Evolutionary conservation across 2,329 filamentous ascomycete species (phyloP).

Genomic region (Sphaerulina vaccinii): DNA sequence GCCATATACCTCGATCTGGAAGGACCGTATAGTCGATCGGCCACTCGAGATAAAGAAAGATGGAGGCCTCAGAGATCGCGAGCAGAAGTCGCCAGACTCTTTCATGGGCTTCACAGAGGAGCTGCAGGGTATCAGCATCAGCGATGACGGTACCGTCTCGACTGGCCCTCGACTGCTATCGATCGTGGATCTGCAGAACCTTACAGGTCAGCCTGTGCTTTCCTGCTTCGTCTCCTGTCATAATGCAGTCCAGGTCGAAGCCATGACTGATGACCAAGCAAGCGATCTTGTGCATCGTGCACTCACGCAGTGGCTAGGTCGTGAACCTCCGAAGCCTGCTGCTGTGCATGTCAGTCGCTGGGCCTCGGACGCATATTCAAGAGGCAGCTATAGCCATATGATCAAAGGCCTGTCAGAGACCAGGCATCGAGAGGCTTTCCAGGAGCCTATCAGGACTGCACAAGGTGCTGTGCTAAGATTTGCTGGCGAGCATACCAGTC

Average conservation of each 20-base stretch:
- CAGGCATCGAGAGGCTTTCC: constrained; percentile 24
- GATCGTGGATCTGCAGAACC: constrained; percentile 24
- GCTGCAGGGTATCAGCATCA: constrained; percentile 25
- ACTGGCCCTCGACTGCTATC: constrained; percentile 23
- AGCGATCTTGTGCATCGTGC: constrained; percentile 25
- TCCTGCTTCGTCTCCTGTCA: constrained; percentile 28
- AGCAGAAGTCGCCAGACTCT: constrained; percentile 16
- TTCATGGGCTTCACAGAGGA: constrained; percentile 28
- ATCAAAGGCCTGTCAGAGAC: constrained; percentile 24
- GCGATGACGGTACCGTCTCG: constrained; percentile 15
- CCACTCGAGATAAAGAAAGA: constrained; percentile 5
- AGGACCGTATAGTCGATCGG: constrained; percentile 16
- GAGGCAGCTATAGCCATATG: constrained; percentile 31
- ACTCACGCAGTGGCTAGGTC: constrained; percentile 25
- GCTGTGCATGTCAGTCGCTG: constrained; percentile 30
- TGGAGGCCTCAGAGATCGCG: background rate
- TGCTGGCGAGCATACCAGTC: constrained; percentile 30
- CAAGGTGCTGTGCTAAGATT: constrained; percentile 25
- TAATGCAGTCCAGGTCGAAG: constrained; percentile 25
- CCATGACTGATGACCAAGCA: constrained; percentile 22
- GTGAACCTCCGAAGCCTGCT: constrained; percentile 22
- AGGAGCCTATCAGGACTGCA: constrained; percentile 15
- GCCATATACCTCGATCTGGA: constrained; percentile 22
- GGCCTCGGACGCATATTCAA: constrained; percentile 23
- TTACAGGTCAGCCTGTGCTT: constrained; percentile 26